A percentile compares a stretch with the other conserved stretches of the same genome.
Conservation (phyloP, 441 rosid species). For the Dalechampia spathulata region DNA sequence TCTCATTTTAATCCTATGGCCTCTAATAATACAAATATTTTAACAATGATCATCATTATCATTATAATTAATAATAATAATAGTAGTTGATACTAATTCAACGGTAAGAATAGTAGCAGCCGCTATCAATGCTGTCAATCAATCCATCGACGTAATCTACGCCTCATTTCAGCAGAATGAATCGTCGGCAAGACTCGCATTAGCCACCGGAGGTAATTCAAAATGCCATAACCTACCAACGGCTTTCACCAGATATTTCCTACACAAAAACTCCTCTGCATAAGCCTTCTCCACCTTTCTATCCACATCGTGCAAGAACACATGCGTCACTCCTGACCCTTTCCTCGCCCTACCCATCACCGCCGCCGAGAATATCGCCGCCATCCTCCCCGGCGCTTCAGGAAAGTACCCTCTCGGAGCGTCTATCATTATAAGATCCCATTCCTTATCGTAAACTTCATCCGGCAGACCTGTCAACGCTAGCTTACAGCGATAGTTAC, state of each 20-base stretch:
- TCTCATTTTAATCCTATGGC: too few species aligned
- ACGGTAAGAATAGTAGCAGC: too few species aligned
- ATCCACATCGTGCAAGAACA: slow-evolving; percentile 50
- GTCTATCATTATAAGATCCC: slow-evolving; percentile 72
- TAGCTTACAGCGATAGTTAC: slow-evolving; percentile 45
- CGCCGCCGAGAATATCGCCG: slow-evolving; percentile 58
- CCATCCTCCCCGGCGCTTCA: slow-evolving; percentile 70
- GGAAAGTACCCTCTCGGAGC: slow-evolving; percentile 60
- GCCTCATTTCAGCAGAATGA: slow-evolving; percentile 12
- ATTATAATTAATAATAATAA: too few species aligned
- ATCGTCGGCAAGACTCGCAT: slow-evolving; percentile 1
- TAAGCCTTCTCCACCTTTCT: slow-evolving; percentile 50
- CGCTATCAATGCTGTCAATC: too few species aligned
- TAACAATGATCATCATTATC: too few species aligned
- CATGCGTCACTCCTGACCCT: slow-evolving; percentile 48
- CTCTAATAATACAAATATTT: too few species aligned
- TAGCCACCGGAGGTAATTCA: slow-evolving; percentile 36
- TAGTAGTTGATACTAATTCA: too few species aligned
- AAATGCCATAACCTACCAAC: slow-evolving; percentile 57
- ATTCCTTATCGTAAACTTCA: slow-evolving; percentile 46
- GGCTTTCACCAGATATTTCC: slow-evolving; percentile 34
- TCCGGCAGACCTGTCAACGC: slow-evolving; percentile 49
- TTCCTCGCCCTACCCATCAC: slow-evolving; percentile 49
- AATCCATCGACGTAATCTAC: too few species aligned
- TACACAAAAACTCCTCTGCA: slow-evolving; percentile 48